Percentiles rank a stretch among this genome's conserved stretches.
Conservation (phyloP, 306 rosid genomes). For the Lathyrus aphaca region DNA sequence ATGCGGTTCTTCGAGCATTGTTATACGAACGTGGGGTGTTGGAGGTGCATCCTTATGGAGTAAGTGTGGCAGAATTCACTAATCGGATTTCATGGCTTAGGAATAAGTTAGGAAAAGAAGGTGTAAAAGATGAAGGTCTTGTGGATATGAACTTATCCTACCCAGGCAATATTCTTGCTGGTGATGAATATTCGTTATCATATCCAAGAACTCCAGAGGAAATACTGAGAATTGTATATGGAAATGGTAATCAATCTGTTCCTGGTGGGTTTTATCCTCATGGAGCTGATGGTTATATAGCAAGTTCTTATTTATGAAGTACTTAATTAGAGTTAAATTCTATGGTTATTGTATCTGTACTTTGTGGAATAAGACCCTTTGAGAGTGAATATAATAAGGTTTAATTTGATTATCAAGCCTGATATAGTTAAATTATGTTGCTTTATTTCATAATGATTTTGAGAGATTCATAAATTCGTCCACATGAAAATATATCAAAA, state of each 20-base stretch:
- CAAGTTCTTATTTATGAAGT: slow-evolving; percentile 40
- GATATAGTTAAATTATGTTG: too few relatives aligned
- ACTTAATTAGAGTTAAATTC: not conserved
- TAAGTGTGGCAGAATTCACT: slow-evolving; percentile 69
- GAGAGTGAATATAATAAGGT: not conserved
- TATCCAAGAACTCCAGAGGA: slow-evolving; percentile 66
- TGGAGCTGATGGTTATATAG: slow-evolving; percentile 72
- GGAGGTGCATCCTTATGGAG: slow-evolving; percentile 52
- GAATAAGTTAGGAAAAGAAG: slow-evolving; percentile 55
- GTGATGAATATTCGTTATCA: slow-evolving; percentile 54
- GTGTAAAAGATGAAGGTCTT: slow-evolving; percentile 82
- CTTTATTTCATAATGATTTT: too few relatives aligned
- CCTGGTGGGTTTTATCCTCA: slow-evolving; percentile 83
- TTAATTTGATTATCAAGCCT: not conserved
- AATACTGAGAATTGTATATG: slow-evolving; percentile 75
- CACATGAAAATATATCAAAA: too few relatives aligned
- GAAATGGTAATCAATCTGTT: slow-evolving; percentile 51
- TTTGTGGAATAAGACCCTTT: not conserved
- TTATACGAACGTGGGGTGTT: slow-evolving; percentile 41
- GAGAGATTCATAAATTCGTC: too few relatives aligned
- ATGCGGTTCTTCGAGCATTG: slow-evolving; percentile 51
- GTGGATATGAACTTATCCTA: not conserved
- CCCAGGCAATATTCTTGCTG: slow-evolving; percentile 61
- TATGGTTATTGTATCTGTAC: not conserved
- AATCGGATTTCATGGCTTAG: slow-evolving; percentile 60